Evolutionary conservation across 495 filamentous ascomycete genomes (phyloP), one percentile per base, ranked within the genome.

Genomic region (Hypoxylon perforatum): DNA sequence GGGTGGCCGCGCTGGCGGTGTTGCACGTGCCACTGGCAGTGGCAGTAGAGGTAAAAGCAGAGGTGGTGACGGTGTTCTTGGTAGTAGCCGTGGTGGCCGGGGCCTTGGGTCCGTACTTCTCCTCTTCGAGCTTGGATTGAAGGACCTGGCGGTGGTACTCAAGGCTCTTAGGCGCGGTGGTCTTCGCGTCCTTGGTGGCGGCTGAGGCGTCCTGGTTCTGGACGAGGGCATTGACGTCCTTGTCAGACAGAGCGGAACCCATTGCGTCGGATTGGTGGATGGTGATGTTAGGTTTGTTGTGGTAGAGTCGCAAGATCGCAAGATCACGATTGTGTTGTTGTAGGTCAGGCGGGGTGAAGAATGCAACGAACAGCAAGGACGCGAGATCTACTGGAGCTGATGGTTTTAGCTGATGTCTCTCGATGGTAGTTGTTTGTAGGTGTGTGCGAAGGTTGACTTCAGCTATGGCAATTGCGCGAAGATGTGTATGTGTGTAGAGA

Each of bases 131-230:
- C 78, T 90, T 90, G 33, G 82, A 86, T 77, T 93, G 87, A 58
- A 96, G 74, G 15, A 89, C 80, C 77, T 93, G 88, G 39, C 92
- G 88, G 75, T 94, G 92, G 69, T 93, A 89, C 54, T 94, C 92
- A 84, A 96, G 88, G 68, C 76, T 82, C 81, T 86, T 87, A 19
- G 82, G 78, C 61, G 83, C 80, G 30, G 51, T 30, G 12, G 65
- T 36, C 75, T 80, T 81, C 64, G 53, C 71, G 57, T 72, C 39
- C 39, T 42, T 64, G 36, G 73, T 74, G 38, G 71, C 57, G 25
- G 67, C 65, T 22, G 57, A 51, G 42, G 61, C 56, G 15, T 61
- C 44, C 63, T 70, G 65, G 59, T 45, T 66, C 59, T 74, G 62
- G 58, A 81, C 74, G 52, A 78, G 73, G 56, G 71, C 75, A 74